Base-by-base conservation (phyloP, 1,284 basidiomycete genomes). In the Wallemia ichthyophaga region DNA sequence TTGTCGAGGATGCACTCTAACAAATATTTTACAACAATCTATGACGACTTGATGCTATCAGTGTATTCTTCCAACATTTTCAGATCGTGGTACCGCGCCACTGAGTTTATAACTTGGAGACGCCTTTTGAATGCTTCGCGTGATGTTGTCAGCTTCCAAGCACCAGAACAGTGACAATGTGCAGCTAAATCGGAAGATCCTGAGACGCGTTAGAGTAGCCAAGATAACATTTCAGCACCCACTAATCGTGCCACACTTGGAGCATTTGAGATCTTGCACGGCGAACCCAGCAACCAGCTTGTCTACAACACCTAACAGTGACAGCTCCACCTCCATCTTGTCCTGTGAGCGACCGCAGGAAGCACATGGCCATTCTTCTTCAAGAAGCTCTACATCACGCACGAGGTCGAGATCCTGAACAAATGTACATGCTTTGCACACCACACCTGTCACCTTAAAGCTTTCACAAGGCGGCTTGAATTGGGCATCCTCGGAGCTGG, bases 401-500 rank as follows among this genome's bases (percentile, higher is more conserved):
- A 89, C 94, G 64, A 96, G 82, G 68, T 98, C 92, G 64, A 98
- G 84, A 68, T 91, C 87, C 21, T 85, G 79, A 61, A 92, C 77
- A 24, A 77, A 74, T 69, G 91, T 91, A 72, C 94, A 99, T 66
- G 83, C 79, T 59, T 77, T 78, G 69, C 94, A 98, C 25, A 91
- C 84, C 25, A 96, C 83, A 67, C 86, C 85, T 25, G 81, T 76
- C 25, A 96, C 71, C 64, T 83, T 82, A 62, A 96, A 78, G 1
- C 87, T 81, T 66, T 94, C 83, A 72, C 92, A 96, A 0, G 92
- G 92, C 67, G 95, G 92, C 60, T 79, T 78, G 74, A 91, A 95
- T 0, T 75, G 69, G 1, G 88, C 88, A 58, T 87, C 83, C 37
- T 72, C 72, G 15, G 85, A 79, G 68, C 55, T 56, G 9, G 5